Evolutionary conservation across 352 stramenopile species (phyloP).

Genomic region (Pythium grandisporangium): DNA sequence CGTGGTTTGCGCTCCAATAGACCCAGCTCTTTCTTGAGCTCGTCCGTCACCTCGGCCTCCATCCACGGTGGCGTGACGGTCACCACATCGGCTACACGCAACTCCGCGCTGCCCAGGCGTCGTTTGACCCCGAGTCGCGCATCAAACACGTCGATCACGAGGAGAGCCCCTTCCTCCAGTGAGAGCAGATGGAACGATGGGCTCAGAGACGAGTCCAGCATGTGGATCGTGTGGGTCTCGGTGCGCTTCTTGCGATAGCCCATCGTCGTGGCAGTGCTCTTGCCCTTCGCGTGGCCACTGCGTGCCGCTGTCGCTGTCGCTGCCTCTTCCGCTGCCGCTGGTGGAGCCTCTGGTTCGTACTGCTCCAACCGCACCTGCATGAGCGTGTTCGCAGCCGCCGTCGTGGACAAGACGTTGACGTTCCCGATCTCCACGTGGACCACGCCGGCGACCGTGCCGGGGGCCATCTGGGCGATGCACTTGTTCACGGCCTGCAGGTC

Average conservation of each 20-base stretch:
- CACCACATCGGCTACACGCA: constrained; percentile 40
- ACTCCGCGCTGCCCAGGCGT: constrained; percentile 28
- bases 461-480: too few species aligned
- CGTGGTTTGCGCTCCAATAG: too few species aligned
- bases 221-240: constrained; percentile 49
- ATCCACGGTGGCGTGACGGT: constrained; percentile 16
- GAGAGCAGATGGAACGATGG: too few species aligned
- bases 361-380: constrained; percentile 41
- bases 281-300: constrained; percentile 4
- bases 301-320: too few species aligned
- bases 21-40: too few species aligned
- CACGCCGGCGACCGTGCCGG: too few species aligned
- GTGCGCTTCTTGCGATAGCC: constrained; percentile 54
- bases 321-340: background rate
- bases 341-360: background rate
- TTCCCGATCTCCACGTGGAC: constrained; percentile 50
- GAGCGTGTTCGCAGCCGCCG: constrained; percentile 40
- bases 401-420: constrained; percentile 59
- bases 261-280: constrained; percentile 31
- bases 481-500: too few species aligned
- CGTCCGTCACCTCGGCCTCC: background rate
- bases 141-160: constrained; percentile 46
- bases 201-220: constrained; percentile 45
- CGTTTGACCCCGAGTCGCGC: constrained; percentile 36
- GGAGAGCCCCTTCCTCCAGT: constrained; percentile 33